A percentile compares a stretch with the other conserved stretches of the same genome.
phyloP scores from a whole-genome alignment of 352 stramenopile species.

The Globisporangium spiculum region DNA sequence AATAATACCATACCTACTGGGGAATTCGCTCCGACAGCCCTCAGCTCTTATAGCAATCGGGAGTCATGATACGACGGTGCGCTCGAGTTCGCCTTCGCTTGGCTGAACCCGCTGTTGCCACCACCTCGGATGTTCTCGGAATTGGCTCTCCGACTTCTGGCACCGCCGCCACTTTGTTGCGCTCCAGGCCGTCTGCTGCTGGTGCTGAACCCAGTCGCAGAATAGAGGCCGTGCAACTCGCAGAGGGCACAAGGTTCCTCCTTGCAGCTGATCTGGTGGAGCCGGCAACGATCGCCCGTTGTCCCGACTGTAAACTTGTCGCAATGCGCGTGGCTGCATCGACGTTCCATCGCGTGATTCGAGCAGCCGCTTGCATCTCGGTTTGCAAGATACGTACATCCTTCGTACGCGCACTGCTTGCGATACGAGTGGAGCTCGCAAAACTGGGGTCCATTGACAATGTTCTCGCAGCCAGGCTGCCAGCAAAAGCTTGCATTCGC shows the following conservation, averaged over 20 bases:
- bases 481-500: slow-evolving; percentile 56
- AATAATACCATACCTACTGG: background rate
- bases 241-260: slow-evolving; percentile 57
- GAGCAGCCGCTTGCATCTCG: slow-evolving; percentile 38
- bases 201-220: background rate
- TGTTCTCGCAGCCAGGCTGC: slow-evolving; percentile 55
- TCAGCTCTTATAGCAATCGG: background rate
- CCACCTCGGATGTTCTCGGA: slow-evolving; percentile 10
- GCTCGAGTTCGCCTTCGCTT: slow-evolving; percentile 3
- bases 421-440: slow-evolving; percentile 55
- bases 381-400: slow-evolving; percentile 39
- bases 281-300: slow-evolving; percentile 27
- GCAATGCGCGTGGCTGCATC: slow-evolving; percentile 58
- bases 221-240: slow-evolving; percentile 24
- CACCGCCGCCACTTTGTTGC: background rate
- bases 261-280: slow-evolving; percentile 52
- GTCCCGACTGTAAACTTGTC: slow-evolving; percentile 52
- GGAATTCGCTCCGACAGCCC: background rate
- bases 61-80: background rate
- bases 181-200: background rate
- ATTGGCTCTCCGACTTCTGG: background rate
- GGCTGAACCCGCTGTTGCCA: slow-evolving; percentile 2
- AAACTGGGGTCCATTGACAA: slow-evolving; percentile 50
- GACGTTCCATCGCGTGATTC: slow-evolving; percentile 37
- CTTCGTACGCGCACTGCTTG: slow-evolving; percentile 56